phyloP scores from a whole-genome alignment of 257 asterid species.

The Cinchona pubescens region DNA sequence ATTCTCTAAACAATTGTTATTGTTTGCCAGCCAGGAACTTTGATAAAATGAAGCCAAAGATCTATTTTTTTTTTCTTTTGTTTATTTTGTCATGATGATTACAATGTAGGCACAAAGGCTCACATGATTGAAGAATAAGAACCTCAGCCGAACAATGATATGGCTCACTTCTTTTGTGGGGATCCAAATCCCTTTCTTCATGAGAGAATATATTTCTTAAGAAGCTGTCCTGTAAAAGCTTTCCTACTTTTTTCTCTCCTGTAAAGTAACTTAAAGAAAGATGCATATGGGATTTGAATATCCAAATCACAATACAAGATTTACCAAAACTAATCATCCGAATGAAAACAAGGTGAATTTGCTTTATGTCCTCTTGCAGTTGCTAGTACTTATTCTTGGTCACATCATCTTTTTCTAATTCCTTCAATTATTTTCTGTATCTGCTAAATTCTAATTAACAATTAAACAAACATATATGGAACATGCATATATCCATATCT shows the following conservation, averaged over 20 bases:
- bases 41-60: background rate
- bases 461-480: too few relatives aligned
- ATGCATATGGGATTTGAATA: slow-evolving; percentile 42
- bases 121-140: slow-evolving; percentile 46
- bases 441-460: too few relatives aligned
- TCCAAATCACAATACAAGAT: slow-evolving; percentile 13
- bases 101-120: slow-evolving; percentile 16
- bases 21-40: background rate
- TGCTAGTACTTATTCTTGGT: slow-evolving; percentile 17
- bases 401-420: too few relatives aligned
- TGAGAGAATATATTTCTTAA: slow-evolving; percentile 26
- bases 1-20: background rate
- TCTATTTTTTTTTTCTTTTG: slow-evolving; percentile 1
- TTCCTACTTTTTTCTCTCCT: slow-evolving; percentile 37
- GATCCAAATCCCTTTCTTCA: slow-evolving; percentile 17
- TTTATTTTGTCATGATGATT: background rate
- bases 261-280: slow-evolving; percentile 27
- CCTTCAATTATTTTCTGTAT: too few relatives aligned
- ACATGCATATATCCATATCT: too few relatives aligned
- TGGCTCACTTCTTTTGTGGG: slow-evolving; percentile 21
- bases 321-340: slow-evolving; percentile 2
- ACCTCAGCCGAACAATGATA: slow-evolving; percentile 30
- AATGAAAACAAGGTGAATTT: slow-evolving; percentile 6
- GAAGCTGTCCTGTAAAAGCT: slow-evolving; percentile 33
- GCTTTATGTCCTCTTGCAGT: slow-evolving; percentile 16